Conservation (phyloP, 352 stramenopile species). For the Phytopythium cucurbitacearum region DNA sequence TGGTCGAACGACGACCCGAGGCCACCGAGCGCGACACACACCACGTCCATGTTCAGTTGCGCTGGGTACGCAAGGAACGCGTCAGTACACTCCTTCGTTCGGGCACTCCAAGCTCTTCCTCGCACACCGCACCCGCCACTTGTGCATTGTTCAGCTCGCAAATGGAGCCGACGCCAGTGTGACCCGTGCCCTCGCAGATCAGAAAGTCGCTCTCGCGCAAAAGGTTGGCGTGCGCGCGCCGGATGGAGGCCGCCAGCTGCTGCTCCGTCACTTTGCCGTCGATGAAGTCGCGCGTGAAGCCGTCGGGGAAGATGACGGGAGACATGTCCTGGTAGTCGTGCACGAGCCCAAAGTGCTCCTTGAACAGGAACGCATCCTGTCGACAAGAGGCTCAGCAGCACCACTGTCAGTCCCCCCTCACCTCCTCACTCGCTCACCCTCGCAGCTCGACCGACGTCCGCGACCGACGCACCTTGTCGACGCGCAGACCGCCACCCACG, state of each 20-base stretch:
- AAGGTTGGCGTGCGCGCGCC: slow-evolving; percentile 75
- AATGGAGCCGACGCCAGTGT: slow-evolving; percentile 89
- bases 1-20: slow-evolving; percentile 85
- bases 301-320: slow-evolving; percentile 95
- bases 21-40: slow-evolving; percentile 75
- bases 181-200: slow-evolving; percentile 93
- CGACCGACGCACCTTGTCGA: slow-evolving; percentile 62
- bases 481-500: slow-evolving; percentile 75
- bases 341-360: slow-evolving; percentile 95
- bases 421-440: not conserved
- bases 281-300: slow-evolving; percentile 96
- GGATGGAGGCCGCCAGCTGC: slow-evolving; percentile 79
- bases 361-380: slow-evolving; percentile 93
- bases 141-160: slow-evolving; percentile 90
- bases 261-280: slow-evolving; percentile 92
- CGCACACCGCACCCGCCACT: slow-evolving; percentile 52
- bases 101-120: slow-evolving; percentile 1
- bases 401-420: slow-evolving; percentile 9
- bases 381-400: slow-evolving; percentile 11
- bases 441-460: not conserved
- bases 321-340: slow-evolving; percentile 97
- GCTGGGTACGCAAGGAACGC: slow-evolving; percentile 17
- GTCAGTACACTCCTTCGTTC: slow-evolving; percentile 3
- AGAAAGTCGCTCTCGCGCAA: slow-evolving; percentile 88
- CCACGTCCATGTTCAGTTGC: slow-evolving; percentile 75